Evolutionary conservation across 192 early-diverging fungal genomes (phyloP), one percentile per base, ranked within the genome.

Genomic region (Dissophora ornata): DNA sequence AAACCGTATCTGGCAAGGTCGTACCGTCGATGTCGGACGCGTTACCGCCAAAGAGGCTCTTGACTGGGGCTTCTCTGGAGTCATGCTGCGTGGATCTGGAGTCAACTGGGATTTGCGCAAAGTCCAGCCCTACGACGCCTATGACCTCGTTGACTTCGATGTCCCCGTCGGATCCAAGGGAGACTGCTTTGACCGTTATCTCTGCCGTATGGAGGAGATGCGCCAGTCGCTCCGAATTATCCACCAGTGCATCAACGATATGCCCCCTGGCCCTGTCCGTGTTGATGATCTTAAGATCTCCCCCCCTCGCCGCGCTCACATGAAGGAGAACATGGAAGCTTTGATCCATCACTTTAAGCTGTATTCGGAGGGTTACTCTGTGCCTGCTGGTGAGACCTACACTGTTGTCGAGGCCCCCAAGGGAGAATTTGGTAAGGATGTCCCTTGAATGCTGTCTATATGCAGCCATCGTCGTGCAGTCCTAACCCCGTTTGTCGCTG

Each of bases 311-410:
- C 90, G 97, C 60, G 89, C 89, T 19, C 82, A 85, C 71, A 99
- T 99, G 97, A 99, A 99, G 89, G 91, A 97, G 84, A 92, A 90
- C 81, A 99, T 99, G 97, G 97, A 99, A 81, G 95, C 96, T 6
- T 82, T 99, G 52, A 99, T 99, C 66, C 95, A 97, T 79, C 97
- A 99, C 84, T 99, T 99, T 82, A 99, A 99, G 85, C 85, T 98
- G 30, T 99, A 95, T 83, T 96, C 94, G n/a, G 97, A 99, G 84
- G 97, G 97, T 38, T 99, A 91, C 86, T 90, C 95, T 42, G 97
- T 99, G 26, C 97, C 97, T 22, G 81, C 93, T 32, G 97, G 97
- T 36, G 97, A 99, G 84, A 97, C 96, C 6, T 99, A 99, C 85
- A 96, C 95, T 21, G 95, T 90, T 12, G 92, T 98, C 74, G 97